These are phyloP conservation scores for Selaginella tamariscina DNA, from an alignment of 75 land plant species.

Conservation along the genomic window DNA sequence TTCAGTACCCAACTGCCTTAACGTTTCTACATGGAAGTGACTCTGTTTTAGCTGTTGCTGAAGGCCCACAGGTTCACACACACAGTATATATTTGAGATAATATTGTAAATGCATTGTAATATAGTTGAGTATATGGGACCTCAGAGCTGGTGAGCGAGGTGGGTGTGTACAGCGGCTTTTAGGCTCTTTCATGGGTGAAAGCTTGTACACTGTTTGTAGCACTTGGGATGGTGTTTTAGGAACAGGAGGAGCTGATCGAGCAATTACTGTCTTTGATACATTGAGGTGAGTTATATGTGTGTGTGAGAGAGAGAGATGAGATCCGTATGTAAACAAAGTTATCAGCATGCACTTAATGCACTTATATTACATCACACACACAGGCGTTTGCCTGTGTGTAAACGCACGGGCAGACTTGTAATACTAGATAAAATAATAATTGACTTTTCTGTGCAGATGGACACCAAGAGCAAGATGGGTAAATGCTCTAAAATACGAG, in stretches of 20 bases:
- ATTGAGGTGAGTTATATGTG: constrained; percentile 36
- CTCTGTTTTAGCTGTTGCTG: constrained; percentile 49
- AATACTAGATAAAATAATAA: background rate
- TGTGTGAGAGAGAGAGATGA: background rate
- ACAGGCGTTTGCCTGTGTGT: background rate
- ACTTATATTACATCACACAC: background rate
- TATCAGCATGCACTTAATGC: background rate
- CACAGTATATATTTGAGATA: too few relatives aligned
- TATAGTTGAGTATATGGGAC: constrained; percentile 80
- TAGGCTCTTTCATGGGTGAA: constrained; percentile 50
- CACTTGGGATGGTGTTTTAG: constrained; percentile 44
- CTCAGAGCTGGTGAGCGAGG: constrained; percentile 71
- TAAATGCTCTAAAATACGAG: constrained; percentile 79
- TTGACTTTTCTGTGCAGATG: constrained; percentile 40
- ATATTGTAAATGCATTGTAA: background rate
- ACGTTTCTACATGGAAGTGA: constrained; percentile 37
- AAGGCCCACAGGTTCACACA: constrained; percentile 86
- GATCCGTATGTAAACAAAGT: background rate
- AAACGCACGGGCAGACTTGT: background rate
- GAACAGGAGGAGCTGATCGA: constrained; percentile 80
- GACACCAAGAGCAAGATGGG: constrained; percentile 76
- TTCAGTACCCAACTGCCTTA: constrained; percentile 68
- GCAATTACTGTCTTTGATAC: constrained; percentile 59
- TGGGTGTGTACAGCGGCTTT: constrained; percentile 63
- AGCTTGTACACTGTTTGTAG: constrained; percentile 50